phyloP scores from a whole-genome alignment of 768 basidiomycete species.

The Boletellus ananas region DNA sequence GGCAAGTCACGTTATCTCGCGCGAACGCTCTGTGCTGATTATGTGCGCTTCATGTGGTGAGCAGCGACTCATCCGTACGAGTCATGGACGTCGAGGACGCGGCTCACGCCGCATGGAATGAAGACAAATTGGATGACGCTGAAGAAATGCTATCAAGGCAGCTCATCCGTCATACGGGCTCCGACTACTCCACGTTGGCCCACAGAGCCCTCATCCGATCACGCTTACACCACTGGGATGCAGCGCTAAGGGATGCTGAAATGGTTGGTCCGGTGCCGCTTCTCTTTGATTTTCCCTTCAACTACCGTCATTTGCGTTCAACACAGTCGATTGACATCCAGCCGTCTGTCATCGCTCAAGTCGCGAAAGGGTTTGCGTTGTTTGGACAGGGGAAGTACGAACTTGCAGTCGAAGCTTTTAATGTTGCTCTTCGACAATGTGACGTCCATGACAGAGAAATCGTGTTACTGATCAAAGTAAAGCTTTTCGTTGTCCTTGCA shows the following conservation, averaged over 20 bases:
- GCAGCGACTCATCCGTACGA: conserved; percentile 7
- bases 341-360: conserved; percentile 5
- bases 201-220: conserved; percentile 7
- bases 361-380: conserved; percentile 8
- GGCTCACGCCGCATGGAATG: conserved; percentile 2
- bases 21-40: not conserved
- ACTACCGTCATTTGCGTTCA: not conserved
- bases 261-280: not conserved
- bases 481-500: not conserved
- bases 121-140: conserved; percentile 3
- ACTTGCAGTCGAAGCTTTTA: conserved; percentile 1
- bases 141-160: conserved; percentile 9
- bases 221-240: conserved; percentile 3
- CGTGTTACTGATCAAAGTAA: conserved; percentile 4
- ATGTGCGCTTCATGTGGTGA: not conserved
- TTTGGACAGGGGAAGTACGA: conserved; percentile 9
- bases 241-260: conserved; percentile 10
- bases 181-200: conserved; percentile 3
- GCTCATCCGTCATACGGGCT: not conserved
- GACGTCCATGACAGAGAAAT: conserved; percentile 2
- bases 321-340: conserved; percentile 9
- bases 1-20: not conserved
- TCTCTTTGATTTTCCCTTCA: not conserved
- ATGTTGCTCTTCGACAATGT: conserved; percentile 8
- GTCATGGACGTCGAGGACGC: not conserved